Conservation (phyloP, 2,329 filamentous ascomycete species). For the Celoporthe dispersa region DNA sequence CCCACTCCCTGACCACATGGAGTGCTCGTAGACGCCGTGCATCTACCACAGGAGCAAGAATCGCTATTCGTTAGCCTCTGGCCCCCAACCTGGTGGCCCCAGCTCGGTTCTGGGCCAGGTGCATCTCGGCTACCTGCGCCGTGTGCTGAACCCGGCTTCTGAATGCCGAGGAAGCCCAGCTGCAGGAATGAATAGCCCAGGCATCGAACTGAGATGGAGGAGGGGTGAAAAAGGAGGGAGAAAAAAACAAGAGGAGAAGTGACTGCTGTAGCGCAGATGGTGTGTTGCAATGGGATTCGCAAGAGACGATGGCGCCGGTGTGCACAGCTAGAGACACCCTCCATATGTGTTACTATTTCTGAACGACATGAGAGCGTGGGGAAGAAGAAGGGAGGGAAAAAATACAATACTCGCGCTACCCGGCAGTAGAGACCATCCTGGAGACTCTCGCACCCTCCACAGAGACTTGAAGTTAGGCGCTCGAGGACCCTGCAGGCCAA, state of each 20-base stretch:
- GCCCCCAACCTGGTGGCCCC: conserved; percentile 20
- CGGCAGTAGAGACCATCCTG: neutral
- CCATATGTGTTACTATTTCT: neutral
- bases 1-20: neutral
- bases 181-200: neutral
- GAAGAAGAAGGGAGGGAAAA: too few species aligned
- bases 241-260: neutral
- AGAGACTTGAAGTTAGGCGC: neutral
- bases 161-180: neutral
- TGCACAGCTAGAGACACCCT: neutral
- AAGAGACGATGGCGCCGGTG: neutral
- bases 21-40: neutral
- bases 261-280: neutral
- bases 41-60: neutral
- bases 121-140: neutral
- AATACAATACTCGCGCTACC: neutral
- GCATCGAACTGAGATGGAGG: neutral
- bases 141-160: neutral
- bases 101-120: conserved; percentile 1
- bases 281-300: neutral
- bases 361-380: neutral
- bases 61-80: conserved; percentile 3
- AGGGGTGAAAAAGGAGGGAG: neutral
- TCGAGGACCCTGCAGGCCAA: neutral
- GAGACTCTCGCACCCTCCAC: neutral